Evolutionary conservation across 1,139 yeast genomes (phyloP).

Genomic region (Taphrina populina): DNA sequence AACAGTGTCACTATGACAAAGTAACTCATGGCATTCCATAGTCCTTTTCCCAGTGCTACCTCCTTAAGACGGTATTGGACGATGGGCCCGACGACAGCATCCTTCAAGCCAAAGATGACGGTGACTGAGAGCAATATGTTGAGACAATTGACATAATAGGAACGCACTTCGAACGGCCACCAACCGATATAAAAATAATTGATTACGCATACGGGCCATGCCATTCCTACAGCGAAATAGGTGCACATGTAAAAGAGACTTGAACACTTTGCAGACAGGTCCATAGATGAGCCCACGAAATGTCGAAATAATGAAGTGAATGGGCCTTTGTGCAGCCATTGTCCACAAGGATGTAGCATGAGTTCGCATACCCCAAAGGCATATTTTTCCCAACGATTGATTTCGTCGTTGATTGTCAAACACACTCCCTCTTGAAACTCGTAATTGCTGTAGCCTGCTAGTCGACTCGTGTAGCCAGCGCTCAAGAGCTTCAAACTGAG

Average conservation of each 20-base stretch:
- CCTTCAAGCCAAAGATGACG: slow-evolving; percentile 37
- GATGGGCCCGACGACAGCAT: slow-evolving; percentile 36
- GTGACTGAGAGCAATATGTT: slow-evolving; percentile 33
- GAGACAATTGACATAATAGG: slow-evolving; percentile 36
- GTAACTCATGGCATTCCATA: slow-evolving; percentile 13
- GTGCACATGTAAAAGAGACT: slow-evolving; percentile 37
- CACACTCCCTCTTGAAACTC: slow-evolving; percentile 38
- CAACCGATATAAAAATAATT: slow-evolving; percentile 38
- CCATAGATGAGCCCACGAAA: slow-evolving; percentile 33
- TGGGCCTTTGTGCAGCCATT: slow-evolving; percentile 33
- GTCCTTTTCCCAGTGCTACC: slow-evolving; percentile 27
- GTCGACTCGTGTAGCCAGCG: slow-evolving; percentile 34
- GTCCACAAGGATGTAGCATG: slow-evolving; percentile 33
- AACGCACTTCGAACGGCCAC: slow-evolving; percentile 34
- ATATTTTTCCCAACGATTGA: slow-evolving; percentile 38
- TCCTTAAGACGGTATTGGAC: slow-evolving; percentile 35
- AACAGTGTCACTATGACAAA: slow-evolving; percentile 35
- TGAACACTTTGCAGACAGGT: slow-evolving; percentile 36
- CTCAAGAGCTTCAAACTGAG: slow-evolving; percentile 36
- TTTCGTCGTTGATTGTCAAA: slow-evolving; percentile 37
- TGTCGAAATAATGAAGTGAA: slow-evolving; percentile 37
- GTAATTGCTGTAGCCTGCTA: slow-evolving; percentile 34
- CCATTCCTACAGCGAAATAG: slow-evolving; percentile 36
- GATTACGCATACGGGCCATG: slow-evolving; percentile 34
- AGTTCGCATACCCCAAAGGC: slow-evolving; percentile 37